Conservation (phyloP, 2,329 filamentous ascomycete species). For the Aspergillus latus region DNA sequence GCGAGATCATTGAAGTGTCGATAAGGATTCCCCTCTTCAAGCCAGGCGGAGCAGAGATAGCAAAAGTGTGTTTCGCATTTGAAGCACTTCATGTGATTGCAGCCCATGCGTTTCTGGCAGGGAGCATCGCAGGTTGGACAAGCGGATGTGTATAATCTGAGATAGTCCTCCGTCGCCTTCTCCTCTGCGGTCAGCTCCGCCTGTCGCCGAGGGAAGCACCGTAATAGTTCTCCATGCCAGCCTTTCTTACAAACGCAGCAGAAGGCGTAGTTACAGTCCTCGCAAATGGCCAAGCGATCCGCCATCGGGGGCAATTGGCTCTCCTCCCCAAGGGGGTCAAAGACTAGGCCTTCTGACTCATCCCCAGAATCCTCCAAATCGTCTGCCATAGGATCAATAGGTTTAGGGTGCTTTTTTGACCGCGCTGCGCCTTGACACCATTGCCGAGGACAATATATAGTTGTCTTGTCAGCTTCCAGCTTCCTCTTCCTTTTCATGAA, state of each 20-base stretch:
- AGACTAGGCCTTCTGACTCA: constrained; percentile 47
- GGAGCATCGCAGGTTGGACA: constrained; percentile 86
- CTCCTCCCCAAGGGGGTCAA: constrained; percentile 48
- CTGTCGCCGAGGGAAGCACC: constrained; percentile 62
- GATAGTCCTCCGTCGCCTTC: constrained; percentile 80
- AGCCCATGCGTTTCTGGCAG: constrained; percentile 87
- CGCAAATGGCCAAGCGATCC: constrained; percentile 78
- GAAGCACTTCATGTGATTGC: constrained; percentile 95
- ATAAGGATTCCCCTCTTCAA: constrained; percentile 79
- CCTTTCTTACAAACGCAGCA: constrained; percentile 71
- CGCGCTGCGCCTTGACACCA: constrained; percentile 91
- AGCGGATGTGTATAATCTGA: constrained; percentile 75
- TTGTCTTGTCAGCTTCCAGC: constrained; percentile 86
- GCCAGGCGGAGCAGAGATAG: constrained; percentile 88
- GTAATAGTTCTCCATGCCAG: constrained; percentile 93
- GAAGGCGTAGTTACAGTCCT: constrained; percentile 87
- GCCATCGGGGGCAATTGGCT: constrained; percentile 49
- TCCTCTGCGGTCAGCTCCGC: constrained; percentile 80
- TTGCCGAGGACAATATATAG: constrained; percentile 84
- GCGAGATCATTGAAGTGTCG: constrained; percentile 75
- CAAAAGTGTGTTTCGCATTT: constrained; percentile 92
- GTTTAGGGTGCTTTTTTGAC: constrained; percentile 71
- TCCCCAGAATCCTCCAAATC: constrained; percentile 52
- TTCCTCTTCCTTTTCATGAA: constrained; percentile 88
- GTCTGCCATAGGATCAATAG: constrained; percentile 62